Conservation (phyloP, 192 early-diverging fungal genomes). For the Linnemannia schmuckeri region DNA sequence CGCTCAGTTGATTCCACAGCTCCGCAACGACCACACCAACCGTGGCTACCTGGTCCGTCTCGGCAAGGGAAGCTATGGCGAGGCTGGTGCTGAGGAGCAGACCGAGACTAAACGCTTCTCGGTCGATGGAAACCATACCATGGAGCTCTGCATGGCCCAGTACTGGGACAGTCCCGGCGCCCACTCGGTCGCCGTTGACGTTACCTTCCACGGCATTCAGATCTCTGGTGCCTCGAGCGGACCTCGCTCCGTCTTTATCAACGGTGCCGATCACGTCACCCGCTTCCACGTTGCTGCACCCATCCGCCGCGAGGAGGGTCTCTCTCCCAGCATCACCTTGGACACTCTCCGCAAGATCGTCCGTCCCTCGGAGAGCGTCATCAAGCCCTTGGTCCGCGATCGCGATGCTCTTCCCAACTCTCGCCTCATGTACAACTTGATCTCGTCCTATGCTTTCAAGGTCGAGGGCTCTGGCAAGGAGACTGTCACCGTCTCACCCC, state of each 20-base stretch:
- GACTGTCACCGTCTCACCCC: conserved; percentile 65
- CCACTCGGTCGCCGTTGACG: conserved; percentile 74
- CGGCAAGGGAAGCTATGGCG: conserved; percentile 71
- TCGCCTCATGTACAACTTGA: conserved; percentile 76
- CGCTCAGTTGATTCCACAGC: conserved; percentile 81
- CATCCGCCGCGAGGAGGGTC: conserved; percentile 78
- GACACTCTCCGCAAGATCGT: conserved; percentile 75
- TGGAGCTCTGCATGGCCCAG: conserved; percentile 88
- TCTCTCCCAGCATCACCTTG: conserved; percentile 66
- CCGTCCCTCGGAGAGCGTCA: conserved; percentile 72
- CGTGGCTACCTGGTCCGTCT: conserved; percentile 68
- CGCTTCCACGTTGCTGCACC: conserved; percentile 80
- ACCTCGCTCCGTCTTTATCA: conserved; percentile 53
- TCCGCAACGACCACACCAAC: conserved; percentile 72
- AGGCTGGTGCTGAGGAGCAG: conserved; percentile 70
- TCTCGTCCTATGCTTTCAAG: conserved; percentile 81
- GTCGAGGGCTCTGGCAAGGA: conserved; percentile 66
- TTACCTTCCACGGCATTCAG: conserved; percentile 87
- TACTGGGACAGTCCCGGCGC: conserved; percentile 88
- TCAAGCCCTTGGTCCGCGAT: conserved; percentile 74
- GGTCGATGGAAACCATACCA: conserved; percentile 76
- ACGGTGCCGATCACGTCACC: conserved; percentile 65
- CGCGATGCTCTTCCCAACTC: conserved; percentile 84
- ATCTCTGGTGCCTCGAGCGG: conserved; percentile 60
- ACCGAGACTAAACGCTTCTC: conserved; percentile 65